These are phyloP conservation scores for Talaromyces amestolkiae DNA, from an alignment of 2,329 filamentous ascomycete species.

Conservation along the genomic window DNA sequence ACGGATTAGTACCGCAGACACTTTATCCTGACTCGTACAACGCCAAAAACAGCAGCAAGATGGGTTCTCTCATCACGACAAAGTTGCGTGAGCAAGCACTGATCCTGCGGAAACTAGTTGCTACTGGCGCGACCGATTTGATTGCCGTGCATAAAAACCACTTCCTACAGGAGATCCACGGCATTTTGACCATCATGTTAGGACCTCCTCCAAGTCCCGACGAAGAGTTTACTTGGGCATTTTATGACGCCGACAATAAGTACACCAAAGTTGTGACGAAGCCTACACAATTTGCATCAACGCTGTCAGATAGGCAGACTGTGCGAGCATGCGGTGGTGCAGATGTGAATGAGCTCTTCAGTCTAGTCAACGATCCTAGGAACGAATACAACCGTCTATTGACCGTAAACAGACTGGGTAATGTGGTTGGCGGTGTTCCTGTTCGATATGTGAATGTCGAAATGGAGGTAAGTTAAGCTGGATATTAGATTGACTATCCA, in stretches of 20 bases:
- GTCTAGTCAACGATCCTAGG: constrained; percentile 80
- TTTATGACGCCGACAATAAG: constrained; percentile 66
- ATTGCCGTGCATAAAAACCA: constrained; percentile 60
- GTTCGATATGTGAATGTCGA: constrained; percentile 82
- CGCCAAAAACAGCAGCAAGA: constrained; percentile 65
- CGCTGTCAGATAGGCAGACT: constrained; percentile 60
- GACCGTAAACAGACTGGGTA: constrained; percentile 75
- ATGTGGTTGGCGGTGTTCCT: constrained; percentile 71
- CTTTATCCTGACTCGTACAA: constrained; percentile 82
- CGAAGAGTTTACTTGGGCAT: constrained; percentile 75
- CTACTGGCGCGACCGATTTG: constrained; percentile 35
- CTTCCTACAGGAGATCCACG: constrained; percentile 77
- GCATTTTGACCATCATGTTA: constrained; percentile 76
- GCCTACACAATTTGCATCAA: constrained; percentile 68
- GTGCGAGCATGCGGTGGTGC: constrained; percentile 58
- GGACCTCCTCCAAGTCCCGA: constrained; percentile 72
- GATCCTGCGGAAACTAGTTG: constrained; percentile 61
- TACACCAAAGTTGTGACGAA: constrained; percentile 63
- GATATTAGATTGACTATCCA: background rate
- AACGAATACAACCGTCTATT: constrained; percentile 70
- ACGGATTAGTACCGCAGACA: constrained; percentile 78
- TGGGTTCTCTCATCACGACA: constrained; percentile 74
- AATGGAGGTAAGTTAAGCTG: constrained; percentile 49
- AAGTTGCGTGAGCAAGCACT: constrained; percentile 85
- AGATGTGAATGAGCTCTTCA: constrained; percentile 68